phyloP scores from a whole-genome alignment of 192 early-diverging fungal genomes.

The Haplosporangium gracile region DNA sequence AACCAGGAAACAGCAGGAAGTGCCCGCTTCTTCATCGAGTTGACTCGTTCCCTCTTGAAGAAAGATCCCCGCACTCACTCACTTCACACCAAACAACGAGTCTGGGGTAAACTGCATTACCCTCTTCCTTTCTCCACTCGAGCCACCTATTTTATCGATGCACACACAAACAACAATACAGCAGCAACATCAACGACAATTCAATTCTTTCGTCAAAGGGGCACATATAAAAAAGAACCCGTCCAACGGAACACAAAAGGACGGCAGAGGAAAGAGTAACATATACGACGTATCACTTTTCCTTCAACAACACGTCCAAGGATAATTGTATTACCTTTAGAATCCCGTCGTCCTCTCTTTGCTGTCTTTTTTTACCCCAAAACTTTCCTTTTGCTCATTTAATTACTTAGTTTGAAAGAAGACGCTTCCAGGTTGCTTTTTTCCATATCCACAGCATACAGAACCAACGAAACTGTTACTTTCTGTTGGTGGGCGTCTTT shows the following conservation, averaged over 20 bases:
- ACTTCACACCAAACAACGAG: no score
- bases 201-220: neutral
- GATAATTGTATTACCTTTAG: neutral
- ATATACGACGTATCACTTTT: no score
- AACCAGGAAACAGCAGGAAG: neutral
- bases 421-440: neutral
- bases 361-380: neutral
- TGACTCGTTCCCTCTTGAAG: neutral
- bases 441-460: neutral
- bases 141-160: neutral
- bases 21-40: neutral
- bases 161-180: neutral
- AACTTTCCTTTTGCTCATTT: neutral
- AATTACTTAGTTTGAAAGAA: neutral
- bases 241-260: neutral
- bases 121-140: neutral
- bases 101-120: constrained; percentile 8
- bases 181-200: neutral
- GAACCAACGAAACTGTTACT: no score
- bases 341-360: neutral
- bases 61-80: constrained; percentile 18
- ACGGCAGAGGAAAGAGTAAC: no score
- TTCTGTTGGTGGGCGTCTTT: neutral
- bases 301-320: neutral
- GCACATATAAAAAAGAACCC: neutral